Percentiles rank a stretch among this genome's conserved stretches.
Conservation (phyloP, 2,329 filamentous ascomycete species). For the Aspergillus transmontanensis region DNA sequence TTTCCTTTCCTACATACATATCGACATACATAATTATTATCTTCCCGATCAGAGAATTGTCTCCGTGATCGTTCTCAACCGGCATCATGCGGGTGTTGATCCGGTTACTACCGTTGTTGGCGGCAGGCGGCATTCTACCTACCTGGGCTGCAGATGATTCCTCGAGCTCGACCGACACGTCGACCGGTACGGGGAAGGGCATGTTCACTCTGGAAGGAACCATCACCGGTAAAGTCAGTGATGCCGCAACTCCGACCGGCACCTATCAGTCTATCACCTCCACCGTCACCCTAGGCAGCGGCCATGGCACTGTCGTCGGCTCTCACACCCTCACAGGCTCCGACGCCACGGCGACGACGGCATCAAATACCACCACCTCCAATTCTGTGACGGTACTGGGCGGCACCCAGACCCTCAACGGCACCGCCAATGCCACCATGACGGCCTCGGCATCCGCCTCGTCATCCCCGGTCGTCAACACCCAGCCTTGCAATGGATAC, state of each 20-base stretch:
- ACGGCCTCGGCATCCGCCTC: conserved; percentile 48
- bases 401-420: conserved; percentile 50
- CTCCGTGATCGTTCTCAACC: not conserved
- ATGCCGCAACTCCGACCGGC: conserved; percentile 40
- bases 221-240: conserved; percentile 26
- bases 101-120: conserved; percentile 19
- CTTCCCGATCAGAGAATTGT: not conserved
- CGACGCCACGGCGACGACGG: conserved; percentile 24
- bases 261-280: conserved; percentile 41
- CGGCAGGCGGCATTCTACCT: conserved; percentile 10
- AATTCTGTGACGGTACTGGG: conserved; percentile 44
- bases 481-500: conserved; percentile 77
- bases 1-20: not conserved
- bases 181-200: conserved; percentile 8
- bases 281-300: conserved; percentile 32
- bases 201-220: conserved; percentile 27
- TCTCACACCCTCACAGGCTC: conserved; percentile 31
- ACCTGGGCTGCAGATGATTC: conserved; percentile 12
- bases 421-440: conserved; percentile 49
- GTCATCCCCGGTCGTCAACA: conserved; percentile 61
- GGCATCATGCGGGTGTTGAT: conserved; percentile 15
- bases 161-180: conserved; percentile 5
- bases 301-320: conserved; percentile 22
- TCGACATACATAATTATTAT: not conserved
- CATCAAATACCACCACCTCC: conserved; percentile 34